phyloP scores from a whole-genome alignment of 495 filamentous ascomycete genomes.

The Penicillium arizonense region DNA sequence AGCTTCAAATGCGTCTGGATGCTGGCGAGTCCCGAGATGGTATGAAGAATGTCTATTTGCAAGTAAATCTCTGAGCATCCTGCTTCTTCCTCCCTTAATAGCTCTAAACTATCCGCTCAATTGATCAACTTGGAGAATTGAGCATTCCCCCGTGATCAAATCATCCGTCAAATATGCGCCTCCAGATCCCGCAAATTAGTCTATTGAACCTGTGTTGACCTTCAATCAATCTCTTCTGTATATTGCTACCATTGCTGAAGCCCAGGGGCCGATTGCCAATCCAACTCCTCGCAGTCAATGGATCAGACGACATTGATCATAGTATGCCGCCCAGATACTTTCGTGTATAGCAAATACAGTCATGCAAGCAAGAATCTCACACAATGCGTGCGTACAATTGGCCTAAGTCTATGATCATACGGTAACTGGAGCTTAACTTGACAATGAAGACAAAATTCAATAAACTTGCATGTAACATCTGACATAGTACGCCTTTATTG shows the following conservation, averaged over 20 bases:
- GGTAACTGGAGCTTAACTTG: no score
- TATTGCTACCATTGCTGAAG: not conserved
- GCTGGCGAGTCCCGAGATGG: no score
- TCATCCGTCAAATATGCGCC: not conserved
- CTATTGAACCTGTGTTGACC: not conserved
- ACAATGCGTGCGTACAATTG: no score
- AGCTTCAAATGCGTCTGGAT: no score
- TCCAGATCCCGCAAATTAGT: not conserved
- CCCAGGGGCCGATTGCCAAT: not conserved
- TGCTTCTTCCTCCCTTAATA: no score
- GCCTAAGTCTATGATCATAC: no score
- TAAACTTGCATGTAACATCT: not conserved
- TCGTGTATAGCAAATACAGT: not conserved
- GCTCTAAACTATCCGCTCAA: no score
- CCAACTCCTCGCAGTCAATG: not conserved
- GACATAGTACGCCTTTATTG: not conserved
- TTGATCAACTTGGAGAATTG: not conserved
- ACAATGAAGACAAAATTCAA: not conserved
- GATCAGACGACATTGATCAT: not conserved
- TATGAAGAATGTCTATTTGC: no score
- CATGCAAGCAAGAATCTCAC: not conserved
- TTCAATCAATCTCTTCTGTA: not conserved
- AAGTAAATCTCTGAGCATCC: no score
- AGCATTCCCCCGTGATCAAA: conserved; percentile 1
- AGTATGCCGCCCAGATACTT: not conserved